Evolutionary conservation across 2,329 filamentous ascomycete species (phyloP), one percentile per base, ranked within the genome.

Genomic region (Lachnellula occidentalis): DNA sequence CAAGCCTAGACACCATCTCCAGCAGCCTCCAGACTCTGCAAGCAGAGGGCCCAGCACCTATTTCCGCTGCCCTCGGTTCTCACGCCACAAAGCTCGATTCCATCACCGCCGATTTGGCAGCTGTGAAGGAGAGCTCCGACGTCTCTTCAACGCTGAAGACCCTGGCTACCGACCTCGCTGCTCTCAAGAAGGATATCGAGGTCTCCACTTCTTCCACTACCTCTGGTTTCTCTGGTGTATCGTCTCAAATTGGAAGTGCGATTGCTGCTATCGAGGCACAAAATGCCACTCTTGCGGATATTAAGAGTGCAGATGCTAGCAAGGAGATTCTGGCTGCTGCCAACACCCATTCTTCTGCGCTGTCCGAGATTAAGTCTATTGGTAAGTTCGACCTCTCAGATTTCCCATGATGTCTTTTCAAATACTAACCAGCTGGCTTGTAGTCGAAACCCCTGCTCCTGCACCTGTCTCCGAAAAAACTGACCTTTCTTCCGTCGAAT

Each of bases 1-100:
- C 62, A 41, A 66, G 64, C 55, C 55, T 68, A 34, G 64, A 66
- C 39, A 55, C 55, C 15, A 61, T 65, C 12, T 63, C 62, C 11
- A 50, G 48, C 17, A 54, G 51, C n/a, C 53, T 64, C 11, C 42
- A 58, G 31, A 55, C 55, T 41, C 37, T 61, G 12, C 58, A 57
- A n/a, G 56, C 59, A 34, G 19, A 60, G 34, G 57, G 54, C 7
- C 56, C 57, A 21, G 51, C 55, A 14, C 57, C 53, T 19, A 48
- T 58, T n/a, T 39, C 48, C 8, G 50, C 54, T 5, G 53, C 54
- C n/a, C 54, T 64, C 11, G 54, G 59, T 17, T 21, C 52, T 8
- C 58, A 60, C 34, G 49, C 54, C n/a, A 39, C 55, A 6, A 63
- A 59, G 54, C 58, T 64, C 34, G 57, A 62, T 50, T 41, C 52